Evolutionary conservation across 495 filamentous ascomycete genomes (phyloP).

Genomic region (Penicillium dipodomyicola): DNA sequence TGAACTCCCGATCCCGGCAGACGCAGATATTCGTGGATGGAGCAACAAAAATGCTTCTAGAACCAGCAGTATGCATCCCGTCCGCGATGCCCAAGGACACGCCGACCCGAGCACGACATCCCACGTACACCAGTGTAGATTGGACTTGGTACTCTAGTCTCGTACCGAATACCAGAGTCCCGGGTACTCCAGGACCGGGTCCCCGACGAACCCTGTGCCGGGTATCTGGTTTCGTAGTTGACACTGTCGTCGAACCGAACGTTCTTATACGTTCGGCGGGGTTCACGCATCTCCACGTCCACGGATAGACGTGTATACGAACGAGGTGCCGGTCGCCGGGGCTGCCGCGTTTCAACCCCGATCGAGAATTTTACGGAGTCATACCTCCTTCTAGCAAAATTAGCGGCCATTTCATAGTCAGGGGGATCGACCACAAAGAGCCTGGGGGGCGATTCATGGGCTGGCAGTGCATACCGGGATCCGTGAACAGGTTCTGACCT

Average conservation of each 20-base stretch:
- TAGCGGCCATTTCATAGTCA: neutral
- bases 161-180: neutral
- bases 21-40: no score
- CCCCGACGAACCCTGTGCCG: no score
- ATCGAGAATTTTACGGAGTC: neutral
- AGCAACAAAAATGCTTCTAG: neutral
- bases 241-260: neutral
- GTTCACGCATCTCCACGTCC: no score
- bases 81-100: neutral
- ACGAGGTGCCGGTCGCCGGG: no score
- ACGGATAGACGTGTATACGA: no score
- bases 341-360: no score
- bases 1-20: no score
- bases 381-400: neutral
- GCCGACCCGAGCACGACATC: neutral
- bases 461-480: neutral
- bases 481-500: neutral
- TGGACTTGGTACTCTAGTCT: neutral
- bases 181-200: no score
- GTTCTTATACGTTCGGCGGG: neutral
- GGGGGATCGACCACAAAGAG: neutral
- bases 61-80: neutral
- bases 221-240: no score
- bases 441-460: neutral
- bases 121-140: neutral